Evolutionary conservation across 192 early-diverging fungal species (phyloP), one percentile per base, ranked within the genome.

Genomic region (Allomyces macrogynus): DNA sequence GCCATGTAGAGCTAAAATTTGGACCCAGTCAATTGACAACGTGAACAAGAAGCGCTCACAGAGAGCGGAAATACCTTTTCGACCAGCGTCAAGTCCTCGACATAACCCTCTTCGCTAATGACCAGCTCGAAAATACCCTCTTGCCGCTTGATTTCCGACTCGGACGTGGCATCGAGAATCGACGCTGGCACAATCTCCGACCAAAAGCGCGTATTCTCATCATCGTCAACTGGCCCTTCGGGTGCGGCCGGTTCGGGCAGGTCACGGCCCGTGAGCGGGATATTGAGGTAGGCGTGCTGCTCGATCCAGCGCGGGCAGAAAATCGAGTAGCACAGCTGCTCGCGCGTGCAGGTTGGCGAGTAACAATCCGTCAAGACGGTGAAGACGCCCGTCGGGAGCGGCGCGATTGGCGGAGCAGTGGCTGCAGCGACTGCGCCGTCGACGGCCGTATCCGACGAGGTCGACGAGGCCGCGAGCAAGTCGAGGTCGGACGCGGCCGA

Each of bases 121-220:
- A 95, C 87, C 61, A 95, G 66, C 75, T 98, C 95, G 69, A 85
- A 95, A 69, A 98, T 89, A 43, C 83, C 81, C 74, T 98, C 92
- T 69, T 98, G 95, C 0, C 93, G 82, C 67, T 90, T 89, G 63
- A 86, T 81, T 69, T 98, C 92, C 40, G 79, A 67, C 43, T 82
- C 74, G 18, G 84, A 84, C 7, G 92, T 76, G 0, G 81, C 78
- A 64, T 86, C 82, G 9, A 84, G 69, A 25, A 95, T 76, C 16
- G 83, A 78, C 67, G 78, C 77, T 16, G 91, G 83, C 18, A 94
- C 92, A 4, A 85, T 83, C 61, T 80, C 86, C 40, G 84, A 81
- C 94, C 94, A 97, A 64, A 88, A 75, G 63, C 83, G 81, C 61
- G 66, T 88, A 78, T 76, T 86, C 76, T 71, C 26, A 23, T 62